Percentiles rank a stretch among this genome's conserved stretches.
Evolutionary conservation across 192 early-diverging fungal genomes (phyloP).

Genomic region (Chytriomyces confervae): DNA sequence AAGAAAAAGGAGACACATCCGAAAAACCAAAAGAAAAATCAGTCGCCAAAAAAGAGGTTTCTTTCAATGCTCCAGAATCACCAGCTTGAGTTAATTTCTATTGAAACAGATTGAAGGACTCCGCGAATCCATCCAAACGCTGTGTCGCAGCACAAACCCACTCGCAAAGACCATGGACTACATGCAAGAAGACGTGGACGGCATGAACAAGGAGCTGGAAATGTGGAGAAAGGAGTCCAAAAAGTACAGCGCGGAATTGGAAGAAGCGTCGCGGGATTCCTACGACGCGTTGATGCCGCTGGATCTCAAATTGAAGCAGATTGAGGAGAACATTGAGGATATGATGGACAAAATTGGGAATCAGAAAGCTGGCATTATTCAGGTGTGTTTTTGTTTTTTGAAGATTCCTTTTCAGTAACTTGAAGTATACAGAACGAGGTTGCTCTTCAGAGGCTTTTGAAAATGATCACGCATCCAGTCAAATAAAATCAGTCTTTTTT

Average conservation of each 20-base stretch:
- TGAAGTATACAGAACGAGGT: conserved; percentile 24
- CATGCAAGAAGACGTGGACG: conserved; percentile 66
- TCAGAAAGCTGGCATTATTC: conserved; percentile 55
- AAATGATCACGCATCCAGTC: conserved; percentile 26
- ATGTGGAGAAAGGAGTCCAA: conserved; percentile 53
- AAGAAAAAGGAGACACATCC: conserved; percentile 11
- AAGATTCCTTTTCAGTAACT: neutral
- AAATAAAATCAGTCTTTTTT: neutral
- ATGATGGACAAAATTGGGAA: conserved; percentile 56
- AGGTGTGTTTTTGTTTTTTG: conserved; percentile 33
- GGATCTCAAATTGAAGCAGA: conserved; percentile 46
- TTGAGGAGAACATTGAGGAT: conserved; percentile 57
- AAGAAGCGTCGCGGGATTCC: conserved; percentile 46
- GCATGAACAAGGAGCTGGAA: conserved; percentile 65
- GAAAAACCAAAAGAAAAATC: conserved; percentile 47
- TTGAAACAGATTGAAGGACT: conserved; percentile 50
- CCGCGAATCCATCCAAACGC: conserved; percentile 54
- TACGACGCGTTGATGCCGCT: conserved; percentile 45
- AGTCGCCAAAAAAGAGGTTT: conserved; percentile 56
- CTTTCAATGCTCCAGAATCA: neutral
- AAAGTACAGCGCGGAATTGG: conserved; percentile 44
- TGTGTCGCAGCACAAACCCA: conserved; percentile 60
- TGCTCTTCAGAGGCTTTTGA: conserved; percentile 22
- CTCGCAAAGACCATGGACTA: conserved; percentile 65
- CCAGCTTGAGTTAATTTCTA: neutral